These are phyloP conservation scores for Massariosphaeria phaeospora DNA, from an alignment of 495 filamentous ascomycete genomes.

Conservation along the genomic window DNA sequence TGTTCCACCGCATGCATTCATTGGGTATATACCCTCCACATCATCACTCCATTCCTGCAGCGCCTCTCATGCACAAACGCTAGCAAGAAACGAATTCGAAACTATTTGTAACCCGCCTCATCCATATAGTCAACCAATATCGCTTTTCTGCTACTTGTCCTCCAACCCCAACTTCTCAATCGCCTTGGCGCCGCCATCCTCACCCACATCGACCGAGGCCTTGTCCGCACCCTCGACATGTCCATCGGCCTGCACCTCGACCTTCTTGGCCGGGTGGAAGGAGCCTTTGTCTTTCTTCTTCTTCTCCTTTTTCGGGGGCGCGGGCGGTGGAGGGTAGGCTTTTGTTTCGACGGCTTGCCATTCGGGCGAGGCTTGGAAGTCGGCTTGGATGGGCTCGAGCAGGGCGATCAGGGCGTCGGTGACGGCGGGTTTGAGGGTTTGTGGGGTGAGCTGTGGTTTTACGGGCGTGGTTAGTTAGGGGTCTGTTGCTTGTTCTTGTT, in stretches of 20 bases:
- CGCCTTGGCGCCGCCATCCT: constrained; percentile 38
- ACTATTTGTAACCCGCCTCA: too few relatives aligned
- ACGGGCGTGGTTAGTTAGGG: constrained; percentile 11
- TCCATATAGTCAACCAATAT: too few relatives aligned
- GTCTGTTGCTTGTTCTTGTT: neutral
- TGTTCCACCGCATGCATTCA: too few relatives aligned
- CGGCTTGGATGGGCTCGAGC: constrained; percentile 67
- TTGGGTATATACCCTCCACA: too few relatives aligned
- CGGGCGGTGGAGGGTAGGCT: constrained; percentile 71
- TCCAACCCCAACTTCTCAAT: constrained; percentile 40
- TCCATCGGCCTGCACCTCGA: constrained; percentile 38
- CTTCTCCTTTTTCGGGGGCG: constrained; percentile 67
- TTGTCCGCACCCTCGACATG: constrained; percentile 40
- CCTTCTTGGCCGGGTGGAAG: constrained; percentile 50
- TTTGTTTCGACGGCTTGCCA: constrained; percentile 77
- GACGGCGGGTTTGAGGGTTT: constrained; percentile 75
- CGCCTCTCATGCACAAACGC: too few relatives aligned
- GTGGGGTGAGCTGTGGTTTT: constrained; percentile 81
- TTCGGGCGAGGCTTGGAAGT: constrained; percentile 62
- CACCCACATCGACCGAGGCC: constrained; percentile 39
- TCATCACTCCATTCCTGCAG: too few relatives aligned
- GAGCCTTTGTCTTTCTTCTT: constrained; percentile 75
- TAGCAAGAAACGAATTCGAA: too few relatives aligned
- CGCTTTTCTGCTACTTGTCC: constrained; percentile 6
- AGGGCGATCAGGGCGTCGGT: constrained; percentile 63